Conservation (phyloP, 2,329 filamentous ascomycete genomes). For the Teratosphaeria gauchensis region DNA sequence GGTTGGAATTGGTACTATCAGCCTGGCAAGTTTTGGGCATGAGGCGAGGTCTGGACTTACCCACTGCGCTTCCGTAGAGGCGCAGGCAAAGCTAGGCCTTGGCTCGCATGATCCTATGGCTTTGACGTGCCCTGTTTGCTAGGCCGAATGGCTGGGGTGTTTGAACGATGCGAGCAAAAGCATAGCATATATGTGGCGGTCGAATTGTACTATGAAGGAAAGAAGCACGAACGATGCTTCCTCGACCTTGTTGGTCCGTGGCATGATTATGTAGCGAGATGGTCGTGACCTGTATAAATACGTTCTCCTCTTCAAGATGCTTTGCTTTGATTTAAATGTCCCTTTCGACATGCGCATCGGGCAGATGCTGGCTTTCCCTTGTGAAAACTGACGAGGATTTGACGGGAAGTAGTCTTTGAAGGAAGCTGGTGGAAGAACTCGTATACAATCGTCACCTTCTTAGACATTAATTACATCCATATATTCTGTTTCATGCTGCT, state of each 20-base stretch:
- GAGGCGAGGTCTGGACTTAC: too few relatives aligned
- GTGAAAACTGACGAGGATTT: background rate
- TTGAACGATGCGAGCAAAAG: background rate
- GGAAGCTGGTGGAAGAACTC: background rate
- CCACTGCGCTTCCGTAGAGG: background rate
- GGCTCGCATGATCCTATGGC: too few relatives aligned
- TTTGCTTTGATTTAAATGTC: too few relatives aligned
- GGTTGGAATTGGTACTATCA: background rate
- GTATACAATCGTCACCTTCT: background rate
- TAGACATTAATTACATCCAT: background rate
- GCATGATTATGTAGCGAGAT: background rate
- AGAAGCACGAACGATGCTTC: background rate
- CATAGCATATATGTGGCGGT: background rate
- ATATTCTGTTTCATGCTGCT: background rate
- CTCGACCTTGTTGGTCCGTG: background rate
- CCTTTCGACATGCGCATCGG: too few relatives aligned
- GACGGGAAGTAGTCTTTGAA: background rate
- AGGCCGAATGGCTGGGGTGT: background rate
- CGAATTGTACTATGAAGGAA: background rate
- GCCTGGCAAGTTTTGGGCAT: too few relatives aligned
- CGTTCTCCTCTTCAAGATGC: background rate
- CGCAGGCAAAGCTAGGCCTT: background rate
- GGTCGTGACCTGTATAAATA: background rate
- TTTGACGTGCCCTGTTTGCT: too few relatives aligned
- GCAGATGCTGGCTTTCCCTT: too few relatives aligned